Evolutionary conservation across 371 early-diverging fungal genomes (phyloP).

Genomic region (Mortierella sp.): DNA sequence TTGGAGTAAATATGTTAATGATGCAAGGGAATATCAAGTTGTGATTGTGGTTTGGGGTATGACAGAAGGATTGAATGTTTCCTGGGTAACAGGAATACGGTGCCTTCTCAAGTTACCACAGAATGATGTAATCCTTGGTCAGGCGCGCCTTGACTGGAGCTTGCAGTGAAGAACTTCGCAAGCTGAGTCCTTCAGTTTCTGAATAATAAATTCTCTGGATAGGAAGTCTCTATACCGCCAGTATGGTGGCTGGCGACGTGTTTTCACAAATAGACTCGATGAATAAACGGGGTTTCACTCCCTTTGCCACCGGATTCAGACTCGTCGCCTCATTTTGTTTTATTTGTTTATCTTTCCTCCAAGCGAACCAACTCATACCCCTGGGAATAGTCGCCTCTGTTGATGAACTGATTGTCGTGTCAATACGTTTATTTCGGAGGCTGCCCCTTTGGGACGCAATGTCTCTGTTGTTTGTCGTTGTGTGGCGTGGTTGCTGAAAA

Average conservation of each 20-base stretch:
- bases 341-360: background rate
- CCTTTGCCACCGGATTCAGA: background rate
- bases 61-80: background rate
- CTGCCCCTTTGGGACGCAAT: background rate
- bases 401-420: background rate
- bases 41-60: background rate
- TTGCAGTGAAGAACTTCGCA: background rate
- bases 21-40: background rate
- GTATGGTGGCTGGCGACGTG: background rate
- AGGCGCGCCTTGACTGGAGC: background rate
- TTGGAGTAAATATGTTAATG: background rate
- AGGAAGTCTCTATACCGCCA: too few species aligned
- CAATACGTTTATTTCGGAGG: background rate
- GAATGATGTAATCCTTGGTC: background rate
- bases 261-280: background rate
- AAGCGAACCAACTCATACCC: background rate
- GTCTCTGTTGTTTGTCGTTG: background rate
- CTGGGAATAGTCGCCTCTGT: background rate
- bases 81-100: background rate
- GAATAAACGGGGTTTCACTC: background rate
- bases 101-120: background rate
- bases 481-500: background rate
- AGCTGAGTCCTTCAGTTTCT: background rate
- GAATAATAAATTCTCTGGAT: background rate
- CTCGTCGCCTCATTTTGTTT: background rate